These are phyloP conservation scores for Halenospora varia DNA, from an alignment of 495 filamentous ascomycete genomes.

Conservation along the genomic window DNA sequence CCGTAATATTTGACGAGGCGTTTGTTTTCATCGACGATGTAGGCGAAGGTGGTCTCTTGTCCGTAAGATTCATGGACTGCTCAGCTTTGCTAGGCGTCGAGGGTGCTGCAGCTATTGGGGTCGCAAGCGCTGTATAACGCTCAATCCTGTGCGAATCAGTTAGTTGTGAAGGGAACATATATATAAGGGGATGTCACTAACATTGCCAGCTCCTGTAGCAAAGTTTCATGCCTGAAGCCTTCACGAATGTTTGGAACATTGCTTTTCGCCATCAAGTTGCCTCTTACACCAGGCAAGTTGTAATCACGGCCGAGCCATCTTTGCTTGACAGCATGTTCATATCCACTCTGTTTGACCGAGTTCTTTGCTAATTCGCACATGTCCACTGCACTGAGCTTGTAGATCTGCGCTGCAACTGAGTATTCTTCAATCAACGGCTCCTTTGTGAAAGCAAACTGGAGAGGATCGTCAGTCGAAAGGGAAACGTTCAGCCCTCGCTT, in stretches of 20 bases:
- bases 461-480: constrained; percentile 91
- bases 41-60: constrained; percentile 13
- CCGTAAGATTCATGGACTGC: constrained; percentile 10
- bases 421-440: constrained; percentile 98
- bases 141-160: constrained; percentile 37
- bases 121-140: constrained; percentile 37
- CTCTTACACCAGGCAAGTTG: constrained; percentile 65
- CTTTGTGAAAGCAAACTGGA: constrained; percentile 98
- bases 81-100: constrained; percentile 21
- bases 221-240: constrained; percentile 80
- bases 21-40: constrained; percentile 20
- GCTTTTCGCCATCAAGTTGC: constrained; percentile 90
- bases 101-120: constrained; percentile 11
- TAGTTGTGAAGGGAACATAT: neutral
- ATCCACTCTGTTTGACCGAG: constrained; percentile 90
- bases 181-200: constrained; percentile 37
- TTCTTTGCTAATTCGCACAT: constrained; percentile 99
- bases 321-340: constrained; percentile 82
- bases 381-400: constrained; percentile 93
- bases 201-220: constrained; percentile 78
- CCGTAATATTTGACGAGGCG: constrained; percentile 1
- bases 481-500: constrained; percentile 92
- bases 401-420: constrained; percentile 95
- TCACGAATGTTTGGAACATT: constrained; percentile 93
- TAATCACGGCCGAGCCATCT: constrained; percentile 82